These are phyloP conservation scores for Castanea mollissima DNA, from an alignment of 306 rosid genomes.

Conservation along the genomic window DNA sequence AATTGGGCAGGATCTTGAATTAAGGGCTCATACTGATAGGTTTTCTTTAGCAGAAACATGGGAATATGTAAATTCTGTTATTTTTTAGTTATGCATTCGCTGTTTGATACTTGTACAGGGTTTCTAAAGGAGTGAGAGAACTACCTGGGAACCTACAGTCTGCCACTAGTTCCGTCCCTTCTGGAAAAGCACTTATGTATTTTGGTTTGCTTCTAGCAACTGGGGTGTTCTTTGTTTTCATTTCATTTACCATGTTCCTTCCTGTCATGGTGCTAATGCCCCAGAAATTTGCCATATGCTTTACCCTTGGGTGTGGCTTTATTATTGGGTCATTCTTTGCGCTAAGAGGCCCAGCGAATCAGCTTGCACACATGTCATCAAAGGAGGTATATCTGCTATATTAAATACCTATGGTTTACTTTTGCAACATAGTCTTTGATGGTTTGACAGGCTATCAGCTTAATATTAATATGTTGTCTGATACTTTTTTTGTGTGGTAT, in stretches of 20 bases:
- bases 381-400: conserved; percentile 59
- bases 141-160: conserved; percentile 79
- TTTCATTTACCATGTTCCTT: conserved; percentile 87
- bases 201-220: conserved; percentile 75
- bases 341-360: conserved; percentile 82
- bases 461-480: conserved; percentile 13
- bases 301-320: conserved; percentile 88
- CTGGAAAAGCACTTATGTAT: conserved; percentile 88
- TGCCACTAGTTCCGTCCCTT: conserved; percentile 80
- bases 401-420: conserved; percentile 10
- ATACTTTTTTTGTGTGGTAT: conserved; percentile 7
- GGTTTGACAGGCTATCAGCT: neutral
- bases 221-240: conserved; percentile 86
- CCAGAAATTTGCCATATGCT: conserved; percentile 88
- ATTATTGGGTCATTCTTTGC: conserved; percentile 84
- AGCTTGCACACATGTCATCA: conserved; percentile 74
- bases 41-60: neutral
- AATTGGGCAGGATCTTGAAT: conserved; percentile 11
- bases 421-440: conserved; percentile 1
- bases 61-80: neutral
- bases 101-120: conserved; percentile 43
- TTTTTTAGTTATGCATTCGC: conserved; percentile 10
- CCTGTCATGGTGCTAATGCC: conserved; percentile 93
- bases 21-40: conserved; percentile 4
- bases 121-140: conserved; percentile 95